Evolutionary conservation across 225 moss, liverwort and hornwort genomes (phyloP).

Genomic region (Takakia lepidozioides): DNA sequence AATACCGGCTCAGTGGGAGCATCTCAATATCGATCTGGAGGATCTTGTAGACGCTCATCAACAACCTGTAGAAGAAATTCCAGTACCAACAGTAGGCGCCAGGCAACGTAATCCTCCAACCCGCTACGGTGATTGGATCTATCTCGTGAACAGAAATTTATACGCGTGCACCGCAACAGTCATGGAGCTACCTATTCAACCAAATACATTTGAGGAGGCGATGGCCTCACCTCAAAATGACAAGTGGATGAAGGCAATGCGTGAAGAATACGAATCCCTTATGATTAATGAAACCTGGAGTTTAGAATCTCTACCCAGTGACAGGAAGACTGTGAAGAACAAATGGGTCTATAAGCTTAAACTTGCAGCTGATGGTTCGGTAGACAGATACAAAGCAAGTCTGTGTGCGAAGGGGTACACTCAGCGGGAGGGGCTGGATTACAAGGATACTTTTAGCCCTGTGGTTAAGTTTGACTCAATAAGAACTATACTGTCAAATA

Average conservation of each 20-base stretch:
- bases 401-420: not conserved
- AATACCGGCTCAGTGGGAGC: no score
- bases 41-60: no score
- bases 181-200: not conserved
- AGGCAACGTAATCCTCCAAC: not conserved
- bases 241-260: conserved; percentile 1
- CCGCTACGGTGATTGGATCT: not conserved
- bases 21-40: no score
- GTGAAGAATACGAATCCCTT: no score
- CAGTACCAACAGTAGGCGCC: not conserved
- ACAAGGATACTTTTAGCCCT: conserved; percentile 1
- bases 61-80: no score
- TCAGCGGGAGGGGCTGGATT: not conserved
- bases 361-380: no score
- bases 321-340: not conserved
- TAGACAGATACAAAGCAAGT: not conserved
- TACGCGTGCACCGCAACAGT: not conserved
- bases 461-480: not conserved
- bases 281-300: not conserved
- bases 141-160: not conserved
- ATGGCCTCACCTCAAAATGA: not conserved
- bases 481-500: no score
- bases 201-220: not conserved
- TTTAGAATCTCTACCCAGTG: not conserved
- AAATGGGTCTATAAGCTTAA: no score